Conservation (phyloP, 768 basidiomycete genomes). For the Baorangia bicolor region DNA sequence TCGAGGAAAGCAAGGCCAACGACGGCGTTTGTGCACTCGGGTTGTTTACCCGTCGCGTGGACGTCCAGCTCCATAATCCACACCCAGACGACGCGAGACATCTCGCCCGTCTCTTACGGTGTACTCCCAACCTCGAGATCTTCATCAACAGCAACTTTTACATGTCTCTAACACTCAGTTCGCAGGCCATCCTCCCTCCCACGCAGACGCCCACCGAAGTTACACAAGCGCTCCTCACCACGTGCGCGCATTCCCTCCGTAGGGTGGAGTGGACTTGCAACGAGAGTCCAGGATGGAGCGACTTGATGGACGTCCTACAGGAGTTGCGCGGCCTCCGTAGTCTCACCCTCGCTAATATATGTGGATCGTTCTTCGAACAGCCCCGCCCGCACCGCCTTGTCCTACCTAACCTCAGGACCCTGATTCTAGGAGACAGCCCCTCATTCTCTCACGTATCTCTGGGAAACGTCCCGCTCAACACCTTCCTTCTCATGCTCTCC, state of each 20-base stretch:
- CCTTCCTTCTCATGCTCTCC: constrained; percentile 39
- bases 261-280: constrained; percentile 47
- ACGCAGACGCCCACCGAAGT: constrained; percentile 34
- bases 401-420: constrained; percentile 40
- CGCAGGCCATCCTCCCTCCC: constrained; percentile 21
- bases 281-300: constrained; percentile 42
- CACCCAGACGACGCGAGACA: constrained; percentile 18
- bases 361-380: constrained; percentile 30
- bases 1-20: constrained; percentile 30
- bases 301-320: constrained; percentile 39
- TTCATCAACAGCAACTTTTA: constrained; percentile 41
- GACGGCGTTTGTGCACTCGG: constrained; percentile 34
- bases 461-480: constrained; percentile 39
- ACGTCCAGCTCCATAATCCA: constrained; percentile 38
- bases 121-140: constrained; percentile 44
- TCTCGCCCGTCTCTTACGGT: constrained; percentile 38
- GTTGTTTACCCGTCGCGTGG: constrained; percentile 40
- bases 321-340: constrained; percentile 36
- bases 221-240: constrained; percentile 32
- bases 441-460: constrained; percentile 34
- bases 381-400: constrained; percentile 23
- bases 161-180: constrained; percentile 20
- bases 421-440: constrained; percentile 39
- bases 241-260: constrained; percentile 37
- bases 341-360: constrained; percentile 42